These are phyloP conservation scores for Naematelia encephala DNA, from an alignment of 768 basidiomycete species.

Conservation along the genomic window DNA sequence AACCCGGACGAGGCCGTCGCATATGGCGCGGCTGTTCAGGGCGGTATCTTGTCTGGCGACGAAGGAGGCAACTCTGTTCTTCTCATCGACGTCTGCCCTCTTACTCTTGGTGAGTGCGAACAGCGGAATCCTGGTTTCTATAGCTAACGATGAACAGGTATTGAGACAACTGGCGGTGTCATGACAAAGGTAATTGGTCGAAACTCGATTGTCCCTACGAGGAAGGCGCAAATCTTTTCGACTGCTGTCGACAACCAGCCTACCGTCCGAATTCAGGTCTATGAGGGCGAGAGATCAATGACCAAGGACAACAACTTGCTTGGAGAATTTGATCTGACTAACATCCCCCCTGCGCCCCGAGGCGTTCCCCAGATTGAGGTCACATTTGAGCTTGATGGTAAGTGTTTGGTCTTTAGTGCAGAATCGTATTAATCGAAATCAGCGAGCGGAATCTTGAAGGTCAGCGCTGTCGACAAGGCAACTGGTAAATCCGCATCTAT, in stretches of 20 bases:
- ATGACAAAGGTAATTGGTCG: constrained; percentile 84
- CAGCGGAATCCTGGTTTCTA: neutral
- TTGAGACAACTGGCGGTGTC: constrained; percentile 98
- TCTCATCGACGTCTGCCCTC: constrained; percentile 86
- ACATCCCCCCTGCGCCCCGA: constrained; percentile 93
- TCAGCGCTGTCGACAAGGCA: constrained; percentile 91
- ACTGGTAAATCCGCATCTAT: constrained; percentile 77
- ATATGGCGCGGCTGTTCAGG: constrained; percentile 98
- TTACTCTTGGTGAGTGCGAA: constrained; percentile 39
- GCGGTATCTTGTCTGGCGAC: constrained; percentile 94
- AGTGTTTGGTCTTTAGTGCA: constrained; percentile 1
- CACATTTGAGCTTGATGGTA: constrained; percentile 93
- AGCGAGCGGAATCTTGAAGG: constrained; percentile 74
- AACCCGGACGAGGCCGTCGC: constrained; percentile 99
- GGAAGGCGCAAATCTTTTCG: constrained; percentile 53
- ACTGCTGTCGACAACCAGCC: constrained; percentile 53
- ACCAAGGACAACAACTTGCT: constrained; percentile 98
- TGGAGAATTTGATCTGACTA: constrained; percentile 96
- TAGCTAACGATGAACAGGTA: constrained; percentile 71
- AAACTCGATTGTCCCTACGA: constrained; percentile 50
- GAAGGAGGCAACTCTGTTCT: constrained; percentile 84
- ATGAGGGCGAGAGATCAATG: constrained; percentile 93
- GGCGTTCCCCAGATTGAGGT: constrained; percentile 98
- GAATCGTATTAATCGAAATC: neutral
- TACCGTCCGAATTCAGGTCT: constrained; percentile 52